Base-by-base conservation (phyloP, 441 rosid genomes). In the Erysimum pusillum region DNA sequence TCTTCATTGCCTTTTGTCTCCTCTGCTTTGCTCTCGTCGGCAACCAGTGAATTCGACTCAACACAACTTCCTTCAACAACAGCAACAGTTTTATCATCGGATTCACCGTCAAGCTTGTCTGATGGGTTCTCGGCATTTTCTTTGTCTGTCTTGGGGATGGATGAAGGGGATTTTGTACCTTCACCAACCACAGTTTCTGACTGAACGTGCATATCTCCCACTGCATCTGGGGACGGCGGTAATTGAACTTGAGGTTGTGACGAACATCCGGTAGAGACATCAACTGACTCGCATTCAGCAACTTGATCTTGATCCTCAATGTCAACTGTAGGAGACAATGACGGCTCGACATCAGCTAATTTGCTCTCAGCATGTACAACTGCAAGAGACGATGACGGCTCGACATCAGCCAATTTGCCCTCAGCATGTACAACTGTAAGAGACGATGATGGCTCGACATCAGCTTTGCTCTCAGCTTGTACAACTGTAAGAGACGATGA, bases 141-240 rank as follows among this genome's bases (percentile, higher is more conserved):
- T 41, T 42, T 51, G 13, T 25, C 36, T 3, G 32, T 42, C 18
- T 22, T 9, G 0, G 35, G 67, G 48, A 42, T 20, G 31, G 67
- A 25, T 42, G 52, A 25, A 42, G 35, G 32, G 0, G 41, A 22
- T 8, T 62, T 36, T 41, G 13, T 41, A 39, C 3, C 34, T 22
- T 53, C 48, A 62, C 45, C 69, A 74, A 52, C 32, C 7, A 52
- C 14, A 7, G 76, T 51, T 56, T 70, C 75, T 32, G 13, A n/a
- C 20, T 34, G 56, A 18, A 41, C 63, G 5, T 28, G 9, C 9
- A 9, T 45, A n/a, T 25, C 25, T 28, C 2, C 39, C 10, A 32
- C 35, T 14, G 35, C 39, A 9, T 12, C n/a, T 25, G 58, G n/a
- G 34, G 58, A 53, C 20, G 51, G 18, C 51, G 51, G 9, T 12